phyloP scores from a whole-genome alignment of 176 grass and related monocot species.

The Microstegium vimineum region DNA sequence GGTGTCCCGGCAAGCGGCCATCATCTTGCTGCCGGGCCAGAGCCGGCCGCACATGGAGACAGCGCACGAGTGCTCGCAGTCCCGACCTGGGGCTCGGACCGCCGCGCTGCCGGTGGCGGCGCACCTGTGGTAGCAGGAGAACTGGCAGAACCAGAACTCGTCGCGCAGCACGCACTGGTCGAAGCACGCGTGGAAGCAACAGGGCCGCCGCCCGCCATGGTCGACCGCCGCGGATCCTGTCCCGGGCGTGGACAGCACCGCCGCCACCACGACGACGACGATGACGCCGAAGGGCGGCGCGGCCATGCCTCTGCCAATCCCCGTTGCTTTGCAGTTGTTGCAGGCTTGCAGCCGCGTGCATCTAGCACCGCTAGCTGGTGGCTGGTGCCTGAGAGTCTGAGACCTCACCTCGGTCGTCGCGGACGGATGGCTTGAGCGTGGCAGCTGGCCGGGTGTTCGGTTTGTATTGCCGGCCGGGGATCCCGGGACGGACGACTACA shows the following conservation, averaged over 20 bases:
- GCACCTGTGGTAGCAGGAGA: constrained; percentile 42
- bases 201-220: not conserved
- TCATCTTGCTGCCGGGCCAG: constrained; percentile 31
- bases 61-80: constrained; percentile 28
- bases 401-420: not conserved
- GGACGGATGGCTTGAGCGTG: not conserved
- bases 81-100: not conserved
- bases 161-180: constrained; percentile 42
- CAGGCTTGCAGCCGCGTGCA: not conserved
- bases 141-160: constrained; percentile 46
- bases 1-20: constrained; percentile 37
- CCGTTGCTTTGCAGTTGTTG: no score
- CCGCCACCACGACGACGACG: no score
- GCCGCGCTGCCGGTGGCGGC: not conserved
- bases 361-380: no score
- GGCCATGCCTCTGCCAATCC: not conserved
- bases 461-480: not conserved
- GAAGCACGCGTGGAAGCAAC: constrained; percentile 44
- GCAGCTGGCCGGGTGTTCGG: not conserved
- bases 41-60: constrained; percentile 22
- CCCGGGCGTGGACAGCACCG: not conserved
- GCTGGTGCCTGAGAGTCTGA: no score
- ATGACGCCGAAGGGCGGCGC: not conserved
- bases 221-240: not conserved
- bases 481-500: not conserved